Evolutionary conservation across 129 eudicot species (phyloP).

Genomic region (Helichrysum umbraculigerum): DNA sequence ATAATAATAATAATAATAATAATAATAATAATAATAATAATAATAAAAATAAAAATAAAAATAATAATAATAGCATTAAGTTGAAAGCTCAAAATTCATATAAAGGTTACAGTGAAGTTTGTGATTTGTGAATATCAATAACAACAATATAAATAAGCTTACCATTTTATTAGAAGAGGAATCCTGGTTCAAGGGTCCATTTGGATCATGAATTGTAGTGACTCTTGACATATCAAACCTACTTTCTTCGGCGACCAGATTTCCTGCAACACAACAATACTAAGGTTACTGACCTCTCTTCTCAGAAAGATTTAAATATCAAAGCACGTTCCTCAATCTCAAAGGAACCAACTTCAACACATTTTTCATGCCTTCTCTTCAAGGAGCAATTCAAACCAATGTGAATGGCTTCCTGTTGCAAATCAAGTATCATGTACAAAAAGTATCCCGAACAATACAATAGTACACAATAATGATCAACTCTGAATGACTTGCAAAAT

Average conservation of each 20-base stretch:
- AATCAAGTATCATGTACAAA: not conserved
- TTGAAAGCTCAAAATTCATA: not conserved
- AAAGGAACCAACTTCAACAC: not conserved
- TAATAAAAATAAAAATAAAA: not conserved
- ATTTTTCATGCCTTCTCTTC: not conserved
- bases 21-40: not conserved
- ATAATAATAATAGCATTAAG: not conserved
- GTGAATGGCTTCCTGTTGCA: not conserved
- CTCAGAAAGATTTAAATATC: not conserved
- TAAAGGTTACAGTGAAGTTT: not conserved
- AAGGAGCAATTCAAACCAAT: not conserved
- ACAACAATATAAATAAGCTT: not conserved
- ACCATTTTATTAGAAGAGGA: slow-evolving; percentile 31
- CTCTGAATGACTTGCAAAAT: too few species aligned
- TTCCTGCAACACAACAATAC: slow-evolving; percentile 18
- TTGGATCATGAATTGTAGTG: slow-evolving; percentile 25
- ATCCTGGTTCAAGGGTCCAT: slow-evolving; percentile 17
- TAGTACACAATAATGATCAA: not conserved
- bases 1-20: not conserved
- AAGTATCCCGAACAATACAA: not conserved
- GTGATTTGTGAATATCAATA: not conserved
- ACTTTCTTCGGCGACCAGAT: slow-evolving; percentile 30
- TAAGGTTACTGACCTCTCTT: not conserved
- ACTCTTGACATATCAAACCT: slow-evolving; percentile 33
- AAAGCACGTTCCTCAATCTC: not conserved